phyloP scores from a whole-genome alignment of 2,329 filamentous ascomycete species.

The Pestalotiopsis sp. region DNA sequence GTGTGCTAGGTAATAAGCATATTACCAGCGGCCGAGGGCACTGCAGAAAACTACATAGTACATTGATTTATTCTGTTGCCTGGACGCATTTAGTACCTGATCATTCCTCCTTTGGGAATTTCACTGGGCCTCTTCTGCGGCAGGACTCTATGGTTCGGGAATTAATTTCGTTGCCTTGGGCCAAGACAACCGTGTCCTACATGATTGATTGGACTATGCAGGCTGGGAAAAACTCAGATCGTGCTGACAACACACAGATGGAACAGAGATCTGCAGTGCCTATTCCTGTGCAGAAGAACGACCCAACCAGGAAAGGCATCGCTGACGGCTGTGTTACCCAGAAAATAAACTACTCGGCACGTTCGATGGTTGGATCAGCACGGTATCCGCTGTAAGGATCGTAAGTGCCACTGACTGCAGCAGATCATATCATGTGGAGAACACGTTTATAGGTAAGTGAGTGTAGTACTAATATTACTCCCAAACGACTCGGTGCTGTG shows the following conservation, averaged over 20 bases:
- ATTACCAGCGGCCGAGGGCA: not conserved
- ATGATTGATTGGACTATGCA: not conserved
- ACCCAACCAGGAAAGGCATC: not conserved
- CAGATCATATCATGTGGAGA: not conserved
- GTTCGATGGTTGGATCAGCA: not conserved
- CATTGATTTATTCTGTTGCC: conserved; percentile 12
- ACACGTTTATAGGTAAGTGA: not conserved
- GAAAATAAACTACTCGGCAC: not conserved
- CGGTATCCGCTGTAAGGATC: not conserved
- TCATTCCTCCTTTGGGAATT: not conserved
- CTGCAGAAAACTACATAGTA: not conserved
- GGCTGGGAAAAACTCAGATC: not conserved
- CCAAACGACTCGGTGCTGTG: not conserved
- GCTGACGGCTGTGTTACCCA: not conserved
- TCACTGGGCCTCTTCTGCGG: not conserved
- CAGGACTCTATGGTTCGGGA: not conserved
- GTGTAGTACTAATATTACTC: not conserved
- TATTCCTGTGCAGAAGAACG: not conserved
- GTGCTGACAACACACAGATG: not conserved
- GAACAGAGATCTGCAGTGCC: not conserved
- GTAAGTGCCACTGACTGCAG: not conserved
- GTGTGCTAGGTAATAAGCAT: no score
- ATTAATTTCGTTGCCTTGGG: not conserved
- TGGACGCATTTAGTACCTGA: not conserved
- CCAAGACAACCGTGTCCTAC: not conserved